A percentile compares a stretch with the other conserved stretches of the same genome.
These are phyloP conservation scores for Tetraselmis chui DNA, from an alignment of 139 green algal species.

Conservation along the genomic window DNA sequence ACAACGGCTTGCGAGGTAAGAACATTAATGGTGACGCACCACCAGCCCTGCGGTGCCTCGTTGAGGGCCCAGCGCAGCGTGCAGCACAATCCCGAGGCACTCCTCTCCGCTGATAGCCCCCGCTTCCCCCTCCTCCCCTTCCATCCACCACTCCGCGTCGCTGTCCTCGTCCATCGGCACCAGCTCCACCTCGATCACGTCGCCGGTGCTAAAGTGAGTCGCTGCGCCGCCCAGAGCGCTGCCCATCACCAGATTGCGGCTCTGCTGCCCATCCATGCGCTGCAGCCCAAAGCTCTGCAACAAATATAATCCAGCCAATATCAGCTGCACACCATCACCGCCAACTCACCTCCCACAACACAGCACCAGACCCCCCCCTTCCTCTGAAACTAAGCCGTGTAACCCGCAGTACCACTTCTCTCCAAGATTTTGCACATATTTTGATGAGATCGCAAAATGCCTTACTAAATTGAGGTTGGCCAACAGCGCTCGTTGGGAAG, in stretches of 20 bases:
- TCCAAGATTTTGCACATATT: neutral
- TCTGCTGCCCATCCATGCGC: neutral
- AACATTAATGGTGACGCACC: neutral
- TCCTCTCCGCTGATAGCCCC: neutral
- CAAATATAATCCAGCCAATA: neutral
- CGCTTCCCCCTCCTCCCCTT: neutral
- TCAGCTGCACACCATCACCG: no score
- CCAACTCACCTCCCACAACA: no score
- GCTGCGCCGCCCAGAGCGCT: neutral
- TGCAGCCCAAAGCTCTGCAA: neutral
- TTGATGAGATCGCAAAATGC: neutral
- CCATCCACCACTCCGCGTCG: no score
- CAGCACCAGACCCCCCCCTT: neutral
- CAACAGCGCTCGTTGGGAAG: no score
- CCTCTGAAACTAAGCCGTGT: neutral
- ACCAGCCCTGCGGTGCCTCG: neutral
- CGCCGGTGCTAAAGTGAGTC: neutral
- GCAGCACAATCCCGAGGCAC: neutral
- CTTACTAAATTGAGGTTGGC: neutral
- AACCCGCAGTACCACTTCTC: neutral
- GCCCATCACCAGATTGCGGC: neutral
- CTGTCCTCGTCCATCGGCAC: neutral
- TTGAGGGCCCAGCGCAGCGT: neutral
- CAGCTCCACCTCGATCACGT: neutral
- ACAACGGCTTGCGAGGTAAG: neutral